Percentiles rank a stretch among this genome's conserved stretches.
These are phyloP conservation scores for Leersia perrieri DNA, from an alignment of 176 grass and related monocot genomes.

Conservation along the genomic window DNA sequence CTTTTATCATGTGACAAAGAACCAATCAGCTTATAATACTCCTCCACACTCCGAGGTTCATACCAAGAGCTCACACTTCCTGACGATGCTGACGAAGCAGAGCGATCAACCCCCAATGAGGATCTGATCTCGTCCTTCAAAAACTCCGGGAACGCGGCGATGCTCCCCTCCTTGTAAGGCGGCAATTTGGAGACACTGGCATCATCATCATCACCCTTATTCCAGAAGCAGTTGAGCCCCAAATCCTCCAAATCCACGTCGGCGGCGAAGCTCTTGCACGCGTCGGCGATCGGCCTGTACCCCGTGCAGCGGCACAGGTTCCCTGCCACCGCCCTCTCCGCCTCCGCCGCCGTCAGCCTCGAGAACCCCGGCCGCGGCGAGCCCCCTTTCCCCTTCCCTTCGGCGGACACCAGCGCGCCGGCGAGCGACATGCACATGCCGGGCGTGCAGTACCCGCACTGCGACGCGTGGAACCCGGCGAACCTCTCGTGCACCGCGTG, in stretches of 20 bases:
- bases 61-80: conserved; percentile 34
- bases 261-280: conserved; percentile 88
- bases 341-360: conserved; percentile 60
- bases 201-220: conserved; percentile 55
- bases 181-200: conserved; percentile 53
- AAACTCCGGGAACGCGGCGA: conserved; percentile 72
- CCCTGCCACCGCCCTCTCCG: conserved; percentile 61
- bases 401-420: conserved; percentile 58
- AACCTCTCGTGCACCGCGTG: conserved; percentile 70
- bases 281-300: conserved; percentile 83
- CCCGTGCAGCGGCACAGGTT: conserved; percentile 96
- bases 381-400: neutral
- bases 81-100: neutral
- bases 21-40: conserved; percentile 48
- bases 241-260: conserved; percentile 94
- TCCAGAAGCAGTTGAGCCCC: conserved; percentile 85
- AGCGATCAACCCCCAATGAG: conserved; percentile 12
- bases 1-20: conserved; percentile 22
- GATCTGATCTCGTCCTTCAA: conserved; percentile 71
- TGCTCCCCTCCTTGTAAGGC: conserved; percentile 37
- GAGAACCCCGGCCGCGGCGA: conserved; percentile 53
- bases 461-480: conserved; percentile 84
- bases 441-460: conserved; percentile 93
- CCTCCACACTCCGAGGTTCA: conserved; percentile 52
- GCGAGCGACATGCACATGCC: conserved; percentile 96